Percentiles rank a stretch among this genome's conserved stretches.
phyloP scores from a whole-genome alignment of 1,284 basidiomycete species.

The Phellinidium pouzarii region DNA sequence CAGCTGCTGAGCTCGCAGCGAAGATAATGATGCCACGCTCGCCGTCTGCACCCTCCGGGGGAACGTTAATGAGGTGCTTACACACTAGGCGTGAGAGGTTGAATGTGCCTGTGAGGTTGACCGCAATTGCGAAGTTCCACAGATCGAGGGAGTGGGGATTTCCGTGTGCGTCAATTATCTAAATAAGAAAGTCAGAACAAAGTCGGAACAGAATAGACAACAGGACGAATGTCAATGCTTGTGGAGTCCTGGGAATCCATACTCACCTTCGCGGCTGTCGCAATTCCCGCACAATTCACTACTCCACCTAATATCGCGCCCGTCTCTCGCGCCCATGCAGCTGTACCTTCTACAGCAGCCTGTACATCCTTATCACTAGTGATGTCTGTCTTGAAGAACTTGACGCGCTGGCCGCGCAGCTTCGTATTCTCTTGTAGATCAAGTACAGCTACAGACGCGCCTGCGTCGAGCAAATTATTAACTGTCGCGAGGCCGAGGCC shows the following conservation, averaged over 20 bases:
- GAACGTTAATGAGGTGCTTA: slow-evolving; percentile 39
- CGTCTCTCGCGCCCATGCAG: slow-evolving; percentile 38
- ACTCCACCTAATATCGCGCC: slow-evolving; percentile 44
- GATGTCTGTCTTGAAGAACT: slow-evolving; percentile 35
- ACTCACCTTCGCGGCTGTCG: slow-evolving; percentile 24
- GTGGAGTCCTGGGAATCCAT: background rate
- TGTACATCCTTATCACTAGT: slow-evolving; percentile 18
- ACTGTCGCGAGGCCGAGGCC: slow-evolving; percentile 49
- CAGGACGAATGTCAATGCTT: slow-evolving; percentile 2
- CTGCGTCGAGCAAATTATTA: slow-evolving; percentile 34
- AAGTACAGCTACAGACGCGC: slow-evolving; percentile 41
- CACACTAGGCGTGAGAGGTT: slow-evolving; percentile 47
- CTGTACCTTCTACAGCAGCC: slow-evolving; percentile 21
- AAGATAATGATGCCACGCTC: slow-evolving; percentile 49
- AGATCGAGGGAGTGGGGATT: slow-evolving; percentile 41
- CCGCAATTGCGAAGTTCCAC: slow-evolving; percentile 43
- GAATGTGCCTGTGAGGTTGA: slow-evolving; percentile 50
- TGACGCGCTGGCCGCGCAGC: slow-evolving; percentile 25
- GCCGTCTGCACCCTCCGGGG: slow-evolving; percentile 40
- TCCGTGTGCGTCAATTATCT: slow-evolving; percentile 39
- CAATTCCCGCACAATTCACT: slow-evolving; percentile 49
- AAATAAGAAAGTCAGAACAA: background rate
- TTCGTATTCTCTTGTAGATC: slow-evolving; percentile 36
- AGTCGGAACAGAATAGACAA: slow-evolving; percentile 14
- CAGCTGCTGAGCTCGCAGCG: slow-evolving; percentile 49